Evolutionary conservation across 148 eudicot genomes (phyloP).

Genomic region (Rhododendron williamsianum): DNA sequence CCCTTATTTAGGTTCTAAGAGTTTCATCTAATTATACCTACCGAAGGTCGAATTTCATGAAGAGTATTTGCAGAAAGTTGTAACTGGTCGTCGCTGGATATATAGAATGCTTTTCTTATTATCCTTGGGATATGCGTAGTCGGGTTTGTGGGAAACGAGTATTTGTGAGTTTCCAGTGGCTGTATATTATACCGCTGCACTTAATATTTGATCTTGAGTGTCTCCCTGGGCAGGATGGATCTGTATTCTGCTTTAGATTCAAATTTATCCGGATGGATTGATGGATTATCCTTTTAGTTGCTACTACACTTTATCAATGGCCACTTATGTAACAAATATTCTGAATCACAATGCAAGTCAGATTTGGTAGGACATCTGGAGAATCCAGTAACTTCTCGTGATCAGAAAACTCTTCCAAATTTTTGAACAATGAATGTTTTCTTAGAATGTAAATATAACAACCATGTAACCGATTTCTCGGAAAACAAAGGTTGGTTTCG

Average conservation of each 20-base stretch:
- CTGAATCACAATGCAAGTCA: background rate
- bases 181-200: background rate
- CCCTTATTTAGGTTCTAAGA: background rate
- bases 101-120: background rate
- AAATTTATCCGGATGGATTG: background rate
- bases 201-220: background rate
- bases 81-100: constrained; percentile 7
- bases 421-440: too few relatives aligned
- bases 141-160: background rate
- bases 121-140: background rate
- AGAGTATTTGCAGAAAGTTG: background rate
- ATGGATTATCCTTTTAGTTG: background rate
- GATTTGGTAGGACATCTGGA: too few relatives aligned
- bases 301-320: background rate
- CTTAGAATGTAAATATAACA: background rate
- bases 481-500: too few relatives aligned
- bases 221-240: background rate
- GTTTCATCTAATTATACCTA: constrained; percentile 1
- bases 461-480: background rate
- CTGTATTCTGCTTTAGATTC: background rate
- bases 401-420: background rate
- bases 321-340: background rate
- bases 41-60: background rate
- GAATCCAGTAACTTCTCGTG: background rate
- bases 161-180: background rate